Conservation (phyloP, 768 basidiomycete genomes). For the Pilatotrama ljubarskyi region DNA sequence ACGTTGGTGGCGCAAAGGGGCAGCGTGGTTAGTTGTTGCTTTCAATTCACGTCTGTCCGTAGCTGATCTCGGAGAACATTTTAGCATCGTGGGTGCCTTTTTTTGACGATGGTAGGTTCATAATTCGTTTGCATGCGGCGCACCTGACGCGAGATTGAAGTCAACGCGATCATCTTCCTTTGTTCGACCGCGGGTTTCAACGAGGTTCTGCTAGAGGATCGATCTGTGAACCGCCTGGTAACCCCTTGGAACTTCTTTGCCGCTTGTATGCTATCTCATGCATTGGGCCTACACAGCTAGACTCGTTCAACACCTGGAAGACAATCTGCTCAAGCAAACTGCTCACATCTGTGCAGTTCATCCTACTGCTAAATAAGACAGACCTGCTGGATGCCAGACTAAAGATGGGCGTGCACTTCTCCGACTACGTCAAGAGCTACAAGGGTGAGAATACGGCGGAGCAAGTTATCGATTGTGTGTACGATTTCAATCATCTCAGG, state of each 20-base stretch:
- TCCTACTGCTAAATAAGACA: slow-evolving; percentile 63
- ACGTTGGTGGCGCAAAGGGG: slow-evolving; percentile 61
- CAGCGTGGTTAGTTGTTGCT: slow-evolving; percentile 48
- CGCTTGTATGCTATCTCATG: background rate
- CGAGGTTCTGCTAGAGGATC: slow-evolving; percentile 61
- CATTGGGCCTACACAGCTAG: slow-evolving; percentile 38
- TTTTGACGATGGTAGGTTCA: slow-evolving; percentile 58
- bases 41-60: background rate
- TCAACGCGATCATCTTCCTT: slow-evolving; percentile 66
- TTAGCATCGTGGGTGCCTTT: slow-evolving; percentile 68
- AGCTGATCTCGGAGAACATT: background rate
- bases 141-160: slow-evolving; percentile 29
- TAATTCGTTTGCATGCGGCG: too few relatives aligned
- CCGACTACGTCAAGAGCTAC: slow-evolving; percentile 57
- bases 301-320: slow-evolving; percentile 61
- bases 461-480: slow-evolving; percentile 54
- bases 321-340: slow-evolving; percentile 58
- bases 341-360: slow-evolving; percentile 52
- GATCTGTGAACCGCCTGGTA: slow-evolving; percentile 59
- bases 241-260: slow-evolving; percentile 11
- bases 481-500: background rate
- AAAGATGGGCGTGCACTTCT: slow-evolving; percentile 49
- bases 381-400: slow-evolving; percentile 61
- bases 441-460: slow-evolving; percentile 52
- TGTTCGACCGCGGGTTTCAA: slow-evolving; percentile 67